Evolutionary conservation across 352 stramenopile genomes (phyloP), one percentile per base, ranked within the genome.

Genomic region (Peronospora destructor): DNA sequence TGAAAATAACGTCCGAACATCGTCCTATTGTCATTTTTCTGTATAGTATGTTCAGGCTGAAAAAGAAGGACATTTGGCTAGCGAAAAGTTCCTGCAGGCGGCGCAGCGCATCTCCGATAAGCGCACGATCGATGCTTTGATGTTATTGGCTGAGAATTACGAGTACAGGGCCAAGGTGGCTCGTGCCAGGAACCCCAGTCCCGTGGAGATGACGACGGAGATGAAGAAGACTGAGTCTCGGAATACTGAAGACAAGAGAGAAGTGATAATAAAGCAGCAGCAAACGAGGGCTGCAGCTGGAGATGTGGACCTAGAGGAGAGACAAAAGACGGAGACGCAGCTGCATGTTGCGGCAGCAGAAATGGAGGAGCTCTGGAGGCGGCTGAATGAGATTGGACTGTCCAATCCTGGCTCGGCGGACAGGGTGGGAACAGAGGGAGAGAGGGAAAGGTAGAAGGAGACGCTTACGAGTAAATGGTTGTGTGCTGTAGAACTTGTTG

Each of bases 351-450:
- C 83, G 12, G 74, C 80, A 2, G 64, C 73, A 0, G 83, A 93
- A 58, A 91, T 93, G 61, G 83, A 93, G 41, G 83, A 93, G 28
- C 58, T 93, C 12, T 90, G 75, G 76, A 70, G 72, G n/a, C 55
- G 74, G n/a, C 59, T 93, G 12, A 70, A 88, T 34, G 79, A 85
- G 53, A 80, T 93, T 5, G 83, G 83, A 21, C 66, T 93, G 16
- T 82, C 78, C 0, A 77, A 60, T 46, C 59, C 61, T 14, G 66
- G 68, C 7, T 69, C 71, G 19, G 53, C 60, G 0, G 73, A 90
- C 21, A 87, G 85, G 72, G 78, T 84, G 37, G 19, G 38, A 19
- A 26, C 8, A 17, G 9, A 0, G 19, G 2, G 1, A 13, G 19
- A 3, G 0, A 53, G 6, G 11, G 10, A 49, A 14, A 16, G 16